Percentiles rank a stretch among this genome's conserved stretches.
These are phyloP conservation scores for Allomyces macrogynus DNA, from an alignment of 192 early-diverging fungal genomes.

Conservation along the genomic window DNA sequence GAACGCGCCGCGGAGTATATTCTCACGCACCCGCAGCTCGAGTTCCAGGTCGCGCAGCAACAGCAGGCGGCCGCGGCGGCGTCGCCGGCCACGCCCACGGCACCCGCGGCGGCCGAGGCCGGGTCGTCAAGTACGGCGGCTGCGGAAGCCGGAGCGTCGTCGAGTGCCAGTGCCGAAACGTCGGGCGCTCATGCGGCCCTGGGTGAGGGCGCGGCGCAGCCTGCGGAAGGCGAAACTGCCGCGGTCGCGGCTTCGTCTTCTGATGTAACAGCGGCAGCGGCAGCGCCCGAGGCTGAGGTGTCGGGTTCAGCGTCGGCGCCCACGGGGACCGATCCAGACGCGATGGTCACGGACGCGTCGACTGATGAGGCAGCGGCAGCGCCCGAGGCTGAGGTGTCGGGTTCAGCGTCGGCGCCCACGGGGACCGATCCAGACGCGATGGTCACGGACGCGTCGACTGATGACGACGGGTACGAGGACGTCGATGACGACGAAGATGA, in stretches of 20 bases:
- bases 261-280: slow-evolving; percentile 3
- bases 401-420: slow-evolving; percentile 11
- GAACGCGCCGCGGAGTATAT: slow-evolving; percentile 69
- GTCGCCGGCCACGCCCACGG: slow-evolving; percentile 10
- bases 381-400: not conserved
- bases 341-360: slow-evolving; percentile 9
- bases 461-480: slow-evolving; percentile 7
- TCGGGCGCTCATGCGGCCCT: slow-evolving; percentile 10
- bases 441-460: slow-evolving; percentile 9
- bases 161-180: slow-evolving; percentile 8
- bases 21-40: slow-evolving; percentile 42
- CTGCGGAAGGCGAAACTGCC: slow-evolving; percentile 7
- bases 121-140: slow-evolving; percentile 6
- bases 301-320: slow-evolving; percentile 7
- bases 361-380: slow-evolving; percentile 5
- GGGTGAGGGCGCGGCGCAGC: not conserved
- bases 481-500: slow-evolving; percentile 12
- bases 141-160: slow-evolving; percentile 12
- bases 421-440: slow-evolving; percentile 14
- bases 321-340: slow-evolving; percentile 16
- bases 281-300: slow-evolving; percentile 1
- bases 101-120: slow-evolving; percentile 8
- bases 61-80: slow-evolving; percentile 2
- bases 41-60: slow-evolving; percentile 2
- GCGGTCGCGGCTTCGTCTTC: slow-evolving; percentile 7